A percentile compares a stretch with the other conserved stretches of the same genome.
phyloP scores from a whole-genome alignment of 2,329 filamentous ascomycete genomes.

The Stachybotrys elegans region DNA sequence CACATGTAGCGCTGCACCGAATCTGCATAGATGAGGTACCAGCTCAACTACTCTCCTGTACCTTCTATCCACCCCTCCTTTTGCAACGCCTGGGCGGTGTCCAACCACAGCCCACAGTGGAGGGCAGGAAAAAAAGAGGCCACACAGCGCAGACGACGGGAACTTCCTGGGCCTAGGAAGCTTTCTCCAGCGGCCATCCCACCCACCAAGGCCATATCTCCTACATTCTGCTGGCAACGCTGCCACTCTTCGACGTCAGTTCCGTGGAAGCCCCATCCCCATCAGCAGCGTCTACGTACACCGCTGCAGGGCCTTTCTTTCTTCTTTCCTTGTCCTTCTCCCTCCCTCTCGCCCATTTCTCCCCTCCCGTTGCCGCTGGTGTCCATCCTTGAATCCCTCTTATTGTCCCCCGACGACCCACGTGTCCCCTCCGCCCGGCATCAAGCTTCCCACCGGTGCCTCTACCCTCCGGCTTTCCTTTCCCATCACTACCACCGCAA shows the following conservation, averaged over 20 bases:
- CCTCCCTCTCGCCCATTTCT: background rate
- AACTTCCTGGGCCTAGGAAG: no score
- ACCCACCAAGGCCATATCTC: background rate
- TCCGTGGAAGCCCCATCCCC: background rate
- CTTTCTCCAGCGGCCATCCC: background rate
- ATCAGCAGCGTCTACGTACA: background rate
- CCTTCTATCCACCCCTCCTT: conserved; percentile 7
- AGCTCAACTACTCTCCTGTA: no score
- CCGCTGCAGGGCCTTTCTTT: background rate
- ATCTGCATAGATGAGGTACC: no score
- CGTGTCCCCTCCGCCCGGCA: background rate
- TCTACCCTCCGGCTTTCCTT: conserved; percentile 7
- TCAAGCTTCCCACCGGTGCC: conserved; percentile 11
- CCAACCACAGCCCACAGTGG: background rate
- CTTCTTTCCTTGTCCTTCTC: background rate
- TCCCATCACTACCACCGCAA: conserved; percentile 6
- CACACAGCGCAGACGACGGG: background rate
- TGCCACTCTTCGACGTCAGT: background rate
- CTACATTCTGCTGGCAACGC: background rate
- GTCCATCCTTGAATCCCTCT: no score
- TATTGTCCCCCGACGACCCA: no score
- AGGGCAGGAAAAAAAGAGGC: background rate
- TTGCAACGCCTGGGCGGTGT: conserved; percentile 4
- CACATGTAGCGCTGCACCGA: no score
- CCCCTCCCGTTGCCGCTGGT: no score